Percentiles rank a stretch among this genome's conserved stretches.
phyloP scores from a whole-genome alignment of 208 protist species.

The Crithidia expoeki region DNA sequence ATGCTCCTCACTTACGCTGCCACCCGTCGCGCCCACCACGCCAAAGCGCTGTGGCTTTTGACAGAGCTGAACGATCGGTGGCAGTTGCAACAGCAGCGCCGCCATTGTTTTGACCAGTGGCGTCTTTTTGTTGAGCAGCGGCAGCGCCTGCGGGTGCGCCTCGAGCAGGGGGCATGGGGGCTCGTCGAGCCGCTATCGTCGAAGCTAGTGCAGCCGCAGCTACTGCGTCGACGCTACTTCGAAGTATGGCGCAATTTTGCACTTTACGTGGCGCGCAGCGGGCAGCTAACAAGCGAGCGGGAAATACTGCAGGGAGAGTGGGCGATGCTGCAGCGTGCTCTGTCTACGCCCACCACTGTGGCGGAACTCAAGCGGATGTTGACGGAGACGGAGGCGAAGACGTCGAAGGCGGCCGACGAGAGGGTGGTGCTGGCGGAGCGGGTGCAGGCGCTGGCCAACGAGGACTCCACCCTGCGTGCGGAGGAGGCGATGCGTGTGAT shows the following conservation, averaged over 20 bases:
- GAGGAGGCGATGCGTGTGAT: conserved; percentile 32
- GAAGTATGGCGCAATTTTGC: conserved; percentile 57
- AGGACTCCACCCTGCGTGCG: conserved; percentile 34
- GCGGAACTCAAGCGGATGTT: conserved; percentile 36
- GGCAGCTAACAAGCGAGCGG: conserved; percentile 52
- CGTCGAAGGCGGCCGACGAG: conserved; percentile 17
- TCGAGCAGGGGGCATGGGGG: conserved; percentile 18
- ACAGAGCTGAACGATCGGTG: conserved; percentile 19
- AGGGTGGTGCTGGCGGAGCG: conserved; percentile 15
- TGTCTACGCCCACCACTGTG: conserved; percentile 38
- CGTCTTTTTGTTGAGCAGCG: conserved; percentile 11
- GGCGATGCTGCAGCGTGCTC: conserved; percentile 44
- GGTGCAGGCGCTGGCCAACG: conserved; percentile 15
- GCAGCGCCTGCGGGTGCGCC: background rate
- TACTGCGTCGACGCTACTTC: conserved; percentile 51
- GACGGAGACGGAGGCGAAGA: conserved; percentile 33
- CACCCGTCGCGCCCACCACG: conserved; percentile 13
- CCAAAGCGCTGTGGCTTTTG: conserved; percentile 38
- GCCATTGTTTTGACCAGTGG: conserved; percentile 49
- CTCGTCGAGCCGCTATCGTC: conserved; percentile 52
- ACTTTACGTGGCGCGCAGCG: conserved; percentile 34
- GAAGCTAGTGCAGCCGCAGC: conserved; percentile 31
- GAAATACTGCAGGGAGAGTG: conserved; percentile 65
- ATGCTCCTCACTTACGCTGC: conserved; percentile 5
- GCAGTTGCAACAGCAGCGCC: conserved; percentile 9